Conservation (phyloP, 257 asterid genomes). For the Orobanche coerulescens region DNA sequence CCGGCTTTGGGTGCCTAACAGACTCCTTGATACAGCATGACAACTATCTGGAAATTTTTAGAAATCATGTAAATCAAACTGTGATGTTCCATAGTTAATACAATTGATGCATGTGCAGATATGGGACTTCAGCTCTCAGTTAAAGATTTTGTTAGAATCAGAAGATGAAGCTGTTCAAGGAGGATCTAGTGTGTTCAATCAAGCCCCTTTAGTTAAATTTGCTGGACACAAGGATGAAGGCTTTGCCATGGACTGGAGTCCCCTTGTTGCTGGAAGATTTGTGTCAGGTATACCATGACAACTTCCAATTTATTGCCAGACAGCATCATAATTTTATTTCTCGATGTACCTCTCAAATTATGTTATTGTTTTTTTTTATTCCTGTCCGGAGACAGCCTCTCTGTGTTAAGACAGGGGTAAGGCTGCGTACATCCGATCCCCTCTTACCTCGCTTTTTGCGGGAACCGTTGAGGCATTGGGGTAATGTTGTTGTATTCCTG, state of each 20-base stretch:
- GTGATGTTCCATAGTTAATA: constrained; percentile 14
- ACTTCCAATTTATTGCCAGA: neutral
- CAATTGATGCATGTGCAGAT: too few species aligned
- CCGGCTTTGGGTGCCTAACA: too few species aligned
- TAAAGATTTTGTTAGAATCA: constrained; percentile 61
- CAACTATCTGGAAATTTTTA: too few species aligned
- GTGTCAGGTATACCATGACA: constrained; percentile 48
- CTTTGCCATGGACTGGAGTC: constrained; percentile 93
- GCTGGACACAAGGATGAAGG: constrained; percentile 94
- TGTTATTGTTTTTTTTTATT: neutral
- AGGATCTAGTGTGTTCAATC: constrained; percentile 42
- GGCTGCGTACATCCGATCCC: too few species aligned
- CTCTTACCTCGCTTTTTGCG: too few species aligned
- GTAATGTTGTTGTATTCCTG: constrained; percentile 7
- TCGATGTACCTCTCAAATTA: too few species aligned
- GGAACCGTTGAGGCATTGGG: too few species aligned
- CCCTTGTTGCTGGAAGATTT: constrained; percentile 84
- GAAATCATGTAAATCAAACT: neutral
- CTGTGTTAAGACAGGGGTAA: too few species aligned
- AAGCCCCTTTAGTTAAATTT: constrained; percentile 68
- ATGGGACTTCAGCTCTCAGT: constrained; percentile 87
- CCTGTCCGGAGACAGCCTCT: neutral
- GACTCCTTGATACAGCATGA: too few species aligned
- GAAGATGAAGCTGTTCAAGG: constrained; percentile 35
- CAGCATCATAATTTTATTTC: neutral